Evolutionary conservation across 805 yeast species (phyloP).

Genomic region (Maudiozyma saulgeensis): DNA sequence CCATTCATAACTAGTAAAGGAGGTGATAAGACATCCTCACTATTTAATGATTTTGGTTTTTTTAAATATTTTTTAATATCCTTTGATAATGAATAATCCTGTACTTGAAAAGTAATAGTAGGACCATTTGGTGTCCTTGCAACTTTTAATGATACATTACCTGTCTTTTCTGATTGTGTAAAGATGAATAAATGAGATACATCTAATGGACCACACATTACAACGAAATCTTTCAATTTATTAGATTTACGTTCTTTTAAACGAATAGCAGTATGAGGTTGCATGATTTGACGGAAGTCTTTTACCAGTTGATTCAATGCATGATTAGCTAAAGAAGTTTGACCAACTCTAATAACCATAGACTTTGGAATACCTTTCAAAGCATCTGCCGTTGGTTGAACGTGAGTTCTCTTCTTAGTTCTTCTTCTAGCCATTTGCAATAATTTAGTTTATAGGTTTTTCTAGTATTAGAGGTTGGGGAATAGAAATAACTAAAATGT

Average conservation of each 20-base stretch:
- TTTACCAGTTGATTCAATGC: constrained; percentile 74
- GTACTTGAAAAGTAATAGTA: constrained; percentile 71
- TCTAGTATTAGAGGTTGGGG: too few species aligned
- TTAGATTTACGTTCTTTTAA: constrained; percentile 80
- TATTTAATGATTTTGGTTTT: constrained; percentile 69
- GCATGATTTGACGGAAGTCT: constrained; percentile 86
- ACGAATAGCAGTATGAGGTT: constrained; percentile 90
- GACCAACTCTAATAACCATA: constrained; percentile 85
- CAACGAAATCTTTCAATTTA: constrained; percentile 83
- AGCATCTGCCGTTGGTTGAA: constrained; percentile 51
- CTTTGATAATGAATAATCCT: constrained; percentile 67
- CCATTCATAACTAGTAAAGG: constrained; percentile 91
- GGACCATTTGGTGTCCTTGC: constrained; percentile 94
- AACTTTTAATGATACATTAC: constrained; percentile 72
- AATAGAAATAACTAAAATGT: too few species aligned
- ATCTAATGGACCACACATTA: constrained; percentile 97
- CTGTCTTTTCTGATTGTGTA: constrained; percentile 68
- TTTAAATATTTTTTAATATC: constrained; percentile 65
- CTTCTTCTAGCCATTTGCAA: constrained; percentile 43
- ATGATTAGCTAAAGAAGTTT: constrained; percentile 46
- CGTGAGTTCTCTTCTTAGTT: constrained; percentile 83
- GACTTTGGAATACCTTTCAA: constrained; percentile 74
- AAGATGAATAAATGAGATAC: constrained; percentile 83
- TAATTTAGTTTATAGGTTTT: too few species aligned
- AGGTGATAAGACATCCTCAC: constrained; percentile 64